Evolutionary conservation across 441 rosid species (phyloP).

Genomic region (Gossypium lobatum): DNA sequence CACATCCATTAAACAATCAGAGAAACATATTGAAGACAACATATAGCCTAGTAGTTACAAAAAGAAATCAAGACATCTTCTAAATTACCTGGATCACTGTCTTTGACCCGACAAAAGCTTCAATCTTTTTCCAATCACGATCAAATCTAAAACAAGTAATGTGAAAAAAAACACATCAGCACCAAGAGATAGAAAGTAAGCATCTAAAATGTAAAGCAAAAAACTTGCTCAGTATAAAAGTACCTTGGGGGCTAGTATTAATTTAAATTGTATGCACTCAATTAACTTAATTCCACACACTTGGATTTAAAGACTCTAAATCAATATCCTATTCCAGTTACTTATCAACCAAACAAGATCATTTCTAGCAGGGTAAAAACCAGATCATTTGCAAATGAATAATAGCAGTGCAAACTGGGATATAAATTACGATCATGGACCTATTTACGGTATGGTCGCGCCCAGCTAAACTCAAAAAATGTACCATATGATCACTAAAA

Average conservation of each 20-base stretch:
- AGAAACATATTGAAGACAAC: conserved; percentile 3
- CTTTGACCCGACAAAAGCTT: conserved; percentile 92
- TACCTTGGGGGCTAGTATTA: background rate
- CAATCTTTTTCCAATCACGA: conserved; percentile 99
- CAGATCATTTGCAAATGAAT: background rate
- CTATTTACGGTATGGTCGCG: no score
- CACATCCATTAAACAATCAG: conserved; percentile 16
- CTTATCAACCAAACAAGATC: background rate
- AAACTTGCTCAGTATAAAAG: background rate
- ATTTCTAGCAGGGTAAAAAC: background rate
- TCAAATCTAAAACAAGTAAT: conserved; percentile 54
- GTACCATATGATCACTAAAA: background rate
- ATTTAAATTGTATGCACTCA: background rate
- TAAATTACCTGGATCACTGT: conserved; percentile 78
- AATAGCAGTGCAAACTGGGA: background rate
- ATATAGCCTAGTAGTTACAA: background rate
- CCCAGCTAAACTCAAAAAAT: background rate
- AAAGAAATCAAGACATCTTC: conserved; percentile 7
- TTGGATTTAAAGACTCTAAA: background rate
- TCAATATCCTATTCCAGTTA: background rate
- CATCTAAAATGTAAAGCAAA: conserved; percentile 2
- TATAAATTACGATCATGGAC: background rate
- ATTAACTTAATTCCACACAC: background rate
- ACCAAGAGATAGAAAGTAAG: background rate
- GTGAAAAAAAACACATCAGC: background rate